Evolutionary conservation across 345 rosid species (phyloP).

Genomic region (Pistacia integerrima): DNA sequence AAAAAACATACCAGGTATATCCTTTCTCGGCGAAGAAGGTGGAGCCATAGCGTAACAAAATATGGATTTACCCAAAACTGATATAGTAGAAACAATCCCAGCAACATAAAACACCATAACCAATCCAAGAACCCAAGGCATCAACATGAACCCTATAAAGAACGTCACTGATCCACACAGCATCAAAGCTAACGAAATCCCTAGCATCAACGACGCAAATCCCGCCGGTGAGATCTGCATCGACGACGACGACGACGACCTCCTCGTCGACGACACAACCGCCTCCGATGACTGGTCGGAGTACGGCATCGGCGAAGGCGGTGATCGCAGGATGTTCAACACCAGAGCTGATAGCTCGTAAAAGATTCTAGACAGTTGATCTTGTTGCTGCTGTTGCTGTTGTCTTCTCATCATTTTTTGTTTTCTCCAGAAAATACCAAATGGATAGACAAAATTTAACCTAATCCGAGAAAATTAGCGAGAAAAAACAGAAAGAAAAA

Average conservation of each 20-base stretch:
- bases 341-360: slow-evolving; percentile 70
- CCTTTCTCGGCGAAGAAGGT: slow-evolving; percentile 47
- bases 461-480: background rate
- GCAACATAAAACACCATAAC: slow-evolving; percentile 73
- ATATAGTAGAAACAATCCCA: slow-evolving; percentile 71
- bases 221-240: slow-evolving; percentile 78
- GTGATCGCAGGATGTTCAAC: slow-evolving; percentile 66
- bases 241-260: slow-evolving; percentile 32
- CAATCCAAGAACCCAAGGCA: slow-evolving; percentile 93
- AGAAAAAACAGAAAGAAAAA: background rate
- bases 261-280: slow-evolving; percentile 12
- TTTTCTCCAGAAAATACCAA: slow-evolving; percentile 1
- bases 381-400: slow-evolving; percentile 39
- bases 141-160: slow-evolving; percentile 84
- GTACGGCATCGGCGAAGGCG: slow-evolving; percentile 47
- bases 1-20: slow-evolving; percentile 46
- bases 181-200: slow-evolving; percentile 79
- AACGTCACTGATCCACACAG: slow-evolving; percentile 91
- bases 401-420: slow-evolving; percentile 46
- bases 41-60: slow-evolving; percentile 58
- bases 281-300: slow-evolving; percentile 1
- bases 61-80: slow-evolving; percentile 64
- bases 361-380: slow-evolving; percentile 56
- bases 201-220: slow-evolving; percentile 80
- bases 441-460: background rate